Conservation (phyloP, 2,329 filamentous ascomycete species). For the Aspergillus pseudonomiae region DNA sequence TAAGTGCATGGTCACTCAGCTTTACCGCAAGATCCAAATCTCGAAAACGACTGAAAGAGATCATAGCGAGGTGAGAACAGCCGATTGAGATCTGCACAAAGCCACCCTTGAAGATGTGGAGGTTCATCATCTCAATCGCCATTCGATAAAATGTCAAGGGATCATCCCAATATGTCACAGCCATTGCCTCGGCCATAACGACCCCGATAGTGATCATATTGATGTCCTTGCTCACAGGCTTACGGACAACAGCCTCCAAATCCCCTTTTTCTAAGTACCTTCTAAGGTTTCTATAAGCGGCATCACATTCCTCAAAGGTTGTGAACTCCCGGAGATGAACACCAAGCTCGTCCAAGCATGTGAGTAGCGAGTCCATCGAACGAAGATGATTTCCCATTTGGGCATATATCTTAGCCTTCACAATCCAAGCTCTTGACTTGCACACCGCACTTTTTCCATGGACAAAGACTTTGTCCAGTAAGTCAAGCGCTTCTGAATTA, state of each 20-base stretch:
- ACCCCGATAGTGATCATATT: slow-evolving; percentile 52
- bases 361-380: slow-evolving; percentile 71
- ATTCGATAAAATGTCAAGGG: slow-evolving; percentile 62
- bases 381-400: slow-evolving; percentile 71
- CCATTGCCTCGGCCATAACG: slow-evolving; percentile 61
- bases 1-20: slow-evolving; percentile 56
- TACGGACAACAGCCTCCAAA: slow-evolving; percentile 41
- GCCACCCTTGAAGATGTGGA: slow-evolving; percentile 58
- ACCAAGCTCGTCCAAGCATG: slow-evolving; percentile 71
- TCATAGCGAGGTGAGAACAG: slow-evolving; percentile 61
- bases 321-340: slow-evolving; percentile 67
- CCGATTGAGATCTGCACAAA: slow-evolving; percentile 62
- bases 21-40: slow-evolving; percentile 58
- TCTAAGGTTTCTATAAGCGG: slow-evolving; percentile 68
- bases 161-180: slow-evolving; percentile 63
- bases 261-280: slow-evolving; percentile 63
- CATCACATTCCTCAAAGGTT: slow-evolving; percentile 76
- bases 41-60: slow-evolving; percentile 60
- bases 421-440: slow-evolving; percentile 80
- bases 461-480: slow-evolving; percentile 71
- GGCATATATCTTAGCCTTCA: slow-evolving; percentile 77
- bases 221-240: slow-evolving; percentile 47
- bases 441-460: slow-evolving; percentile 74
- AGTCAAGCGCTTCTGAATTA: slow-evolving; percentile 65
- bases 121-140: slow-evolving; percentile 59